Base-by-base conservation (phyloP, 2,329 filamentous ascomycete species). In the Endocalyx cinctus region DNA sequence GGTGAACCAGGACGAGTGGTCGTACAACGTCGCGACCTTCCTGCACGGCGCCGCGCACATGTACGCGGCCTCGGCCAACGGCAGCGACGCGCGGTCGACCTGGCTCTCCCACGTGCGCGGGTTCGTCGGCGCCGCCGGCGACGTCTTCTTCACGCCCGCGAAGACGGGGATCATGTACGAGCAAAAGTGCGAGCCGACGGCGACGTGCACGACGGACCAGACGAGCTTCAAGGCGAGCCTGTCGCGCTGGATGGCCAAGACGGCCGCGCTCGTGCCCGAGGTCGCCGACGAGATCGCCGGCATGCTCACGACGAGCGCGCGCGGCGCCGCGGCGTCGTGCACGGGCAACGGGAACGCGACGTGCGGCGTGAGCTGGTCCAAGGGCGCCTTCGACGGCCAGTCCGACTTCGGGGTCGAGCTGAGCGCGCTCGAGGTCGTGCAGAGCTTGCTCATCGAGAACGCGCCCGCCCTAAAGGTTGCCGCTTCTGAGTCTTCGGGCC, bases 1-100 rank as follows among this genome's bases (percentile, higher is more conserved):
- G 39, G 25, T 45, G 18, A 44, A 39, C 36, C 28, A 33, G 22
- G 39, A 59, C 14, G 58, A 66, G 39, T 71, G 65, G 66, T 58
- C 61, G 1, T 64, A 63, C 43, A 68, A 67, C 45, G 53, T 55
- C 17, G 67, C 65, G n/a, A 51, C 57, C 5, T 62, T 59, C 41
- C 46, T 70, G 22, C 54, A 55, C 17, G 63, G 63, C 13, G 52
- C 52, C 1, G 59, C 63, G 8, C 59, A 62, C 41, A 59, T 66
- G 47, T 62, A 55, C 38, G 66, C 66, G 37, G 51, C 79, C 39
- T 52, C 41, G 30, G 41, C 36, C 5, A 58, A 57, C 25, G 41
- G 37, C 5, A 58, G 58, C 25, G 41, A 33, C 27, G 16, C 39
- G n/a, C n/a, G n/a, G n/a, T 34, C 36, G 5, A 43, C 43, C 17